Percentiles rank a stretch among this genome's conserved stretches.
Conservation (phyloP, 441 rosid species). For the Mallotus repandus region DNA sequence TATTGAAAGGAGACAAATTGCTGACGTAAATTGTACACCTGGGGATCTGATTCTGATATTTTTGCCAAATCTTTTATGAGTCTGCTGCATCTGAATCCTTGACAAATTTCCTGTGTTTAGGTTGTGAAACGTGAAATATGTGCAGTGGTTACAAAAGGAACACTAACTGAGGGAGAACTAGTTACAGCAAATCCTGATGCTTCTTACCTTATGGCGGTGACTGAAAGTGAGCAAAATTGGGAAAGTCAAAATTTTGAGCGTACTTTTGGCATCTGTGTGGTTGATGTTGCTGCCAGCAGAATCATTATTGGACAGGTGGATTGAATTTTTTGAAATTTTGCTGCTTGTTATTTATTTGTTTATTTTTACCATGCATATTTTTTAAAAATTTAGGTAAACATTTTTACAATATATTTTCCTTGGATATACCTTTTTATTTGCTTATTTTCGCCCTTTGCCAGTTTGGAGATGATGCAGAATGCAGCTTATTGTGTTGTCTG, state of each 20-base stretch:
- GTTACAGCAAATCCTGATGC: constrained; percentile 85
- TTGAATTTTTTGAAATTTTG: constrained; percentile 17
- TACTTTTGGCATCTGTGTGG: constrained; percentile 73
- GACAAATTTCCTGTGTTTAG: constrained; percentile 48
- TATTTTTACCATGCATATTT: neutral
- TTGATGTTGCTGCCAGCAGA: constrained; percentile 91
- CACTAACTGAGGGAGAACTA: constrained; percentile 91
- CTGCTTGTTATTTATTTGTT: constrained; percentile 5
- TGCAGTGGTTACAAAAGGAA: constrained; percentile 94
- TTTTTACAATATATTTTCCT: neutral
- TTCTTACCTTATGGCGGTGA: constrained; percentile 82
- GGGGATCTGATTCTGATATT: neutral
- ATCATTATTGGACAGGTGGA: constrained; percentile 86
- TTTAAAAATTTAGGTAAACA: neutral
- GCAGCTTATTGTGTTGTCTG: constrained; percentile 72
- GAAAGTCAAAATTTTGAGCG: constrained; percentile 42
- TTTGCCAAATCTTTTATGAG: neutral
- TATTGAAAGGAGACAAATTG: neutral
- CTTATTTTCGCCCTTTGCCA: constrained; percentile 32
- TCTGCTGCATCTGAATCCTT: constrained; percentile 21
- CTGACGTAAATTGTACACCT: neutral
- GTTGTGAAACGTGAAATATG: constrained; percentile 98
- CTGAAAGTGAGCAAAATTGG: constrained; percentile 51
- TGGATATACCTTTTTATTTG: neutral
- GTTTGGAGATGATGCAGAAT: constrained; percentile 84